Conservation (phyloP, 2,329 filamentous ascomycete genomes). For the Trichophyton benhamiae region DNA sequence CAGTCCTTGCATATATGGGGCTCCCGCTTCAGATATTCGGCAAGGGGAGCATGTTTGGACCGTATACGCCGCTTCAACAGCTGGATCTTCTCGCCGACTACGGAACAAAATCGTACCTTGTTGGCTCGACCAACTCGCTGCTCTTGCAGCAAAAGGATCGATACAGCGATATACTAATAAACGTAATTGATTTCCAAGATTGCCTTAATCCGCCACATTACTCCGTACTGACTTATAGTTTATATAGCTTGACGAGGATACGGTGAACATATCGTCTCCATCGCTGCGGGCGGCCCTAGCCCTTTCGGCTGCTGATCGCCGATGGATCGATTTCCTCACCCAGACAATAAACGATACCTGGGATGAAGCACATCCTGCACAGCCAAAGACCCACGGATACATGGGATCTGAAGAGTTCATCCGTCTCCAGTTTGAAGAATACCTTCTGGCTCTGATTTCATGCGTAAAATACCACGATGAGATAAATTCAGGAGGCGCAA, state of each 20-base stretch:
- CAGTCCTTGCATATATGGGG: conserved; percentile 83
- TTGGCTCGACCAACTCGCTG: conserved; percentile 91
- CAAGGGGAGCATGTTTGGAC: conserved; percentile 87
- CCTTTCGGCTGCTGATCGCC: conserved; percentile 73
- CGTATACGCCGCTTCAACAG: conserved; percentile 92
- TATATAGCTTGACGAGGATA: conserved; percentile 64
- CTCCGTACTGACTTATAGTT: neutral
- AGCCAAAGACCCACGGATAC: conserved; percentile 91
- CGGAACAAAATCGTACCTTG: conserved; percentile 91
- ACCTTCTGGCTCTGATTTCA: conserved; percentile 76
- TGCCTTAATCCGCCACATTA: neutral
- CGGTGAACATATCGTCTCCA: conserved; percentile 68
- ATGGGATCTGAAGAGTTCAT: conserved; percentile 96
- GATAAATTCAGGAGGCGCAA: conserved; percentile 30
- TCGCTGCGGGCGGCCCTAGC: conserved; percentile 63
- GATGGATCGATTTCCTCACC: conserved; percentile 94
- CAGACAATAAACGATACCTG: conserved; percentile 92
- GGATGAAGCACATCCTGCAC: conserved; percentile 79
- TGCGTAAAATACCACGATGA: conserved; percentile 80
- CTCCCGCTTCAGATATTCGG: conserved; percentile 60
- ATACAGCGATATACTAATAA: conserved; percentile 92
- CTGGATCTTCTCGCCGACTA: conserved; percentile 86
- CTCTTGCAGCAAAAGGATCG: conserved; percentile 87
- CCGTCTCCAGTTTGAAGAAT: conserved; percentile 91
- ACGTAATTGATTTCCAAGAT: conserved; percentile 35